Percentiles rank a stretch among this genome's conserved stretches.
These are phyloP conservation scores for Ogataea dorogensis DNA, from an alignment of 805 yeast genomes.

Conservation along the genomic window DNA sequence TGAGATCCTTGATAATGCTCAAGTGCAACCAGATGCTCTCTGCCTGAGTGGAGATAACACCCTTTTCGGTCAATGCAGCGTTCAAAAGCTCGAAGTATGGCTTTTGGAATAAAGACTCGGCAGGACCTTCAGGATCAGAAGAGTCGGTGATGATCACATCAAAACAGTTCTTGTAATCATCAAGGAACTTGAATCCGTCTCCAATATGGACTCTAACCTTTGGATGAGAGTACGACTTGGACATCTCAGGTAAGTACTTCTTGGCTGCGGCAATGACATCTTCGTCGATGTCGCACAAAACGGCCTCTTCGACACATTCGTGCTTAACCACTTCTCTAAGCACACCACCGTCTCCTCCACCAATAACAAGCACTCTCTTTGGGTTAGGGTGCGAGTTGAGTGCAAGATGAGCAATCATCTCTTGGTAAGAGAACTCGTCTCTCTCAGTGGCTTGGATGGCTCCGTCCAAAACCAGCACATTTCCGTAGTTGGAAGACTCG, in stretches of 20 bases:
- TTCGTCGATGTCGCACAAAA: constrained; percentile 94
- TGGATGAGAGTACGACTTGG: constrained; percentile 81
- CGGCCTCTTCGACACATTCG: constrained; percentile 79
- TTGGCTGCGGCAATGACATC: constrained; percentile 85
- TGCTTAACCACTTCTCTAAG: constrained; percentile 93
- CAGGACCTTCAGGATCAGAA: constrained; percentile 98
- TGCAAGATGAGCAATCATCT: constrained; percentile 95
- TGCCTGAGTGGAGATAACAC: constrained; percentile 91
- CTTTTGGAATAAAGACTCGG: constrained; percentile 88
- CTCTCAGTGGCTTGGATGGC: constrained; percentile 96
- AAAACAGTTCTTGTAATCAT: constrained; percentile 76
- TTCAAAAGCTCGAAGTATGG: constrained; percentile 82
- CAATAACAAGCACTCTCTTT: constrained; percentile 88
- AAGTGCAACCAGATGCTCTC: constrained; percentile 94
- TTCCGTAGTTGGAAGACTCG: constrained; percentile 91
- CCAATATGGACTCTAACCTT: constrained; percentile 89
- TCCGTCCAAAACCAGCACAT: constrained; percentile 90
- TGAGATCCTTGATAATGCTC: constrained; percentile 76
- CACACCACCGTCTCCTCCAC: constrained; percentile 99
- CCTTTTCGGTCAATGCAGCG: constrained; percentile 89
- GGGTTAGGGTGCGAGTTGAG: constrained; percentile 93
- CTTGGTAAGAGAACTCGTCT: constrained; percentile 97
- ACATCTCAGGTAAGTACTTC: constrained; percentile 83
- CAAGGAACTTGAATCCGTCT: constrained; percentile 95
- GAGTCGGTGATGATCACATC: constrained; percentile 97